Percentiles rank a stretch among this genome's conserved stretches.
Conservation (phyloP, 441 rosid species). For the Bocquillonia castaneifolia region DNA sequence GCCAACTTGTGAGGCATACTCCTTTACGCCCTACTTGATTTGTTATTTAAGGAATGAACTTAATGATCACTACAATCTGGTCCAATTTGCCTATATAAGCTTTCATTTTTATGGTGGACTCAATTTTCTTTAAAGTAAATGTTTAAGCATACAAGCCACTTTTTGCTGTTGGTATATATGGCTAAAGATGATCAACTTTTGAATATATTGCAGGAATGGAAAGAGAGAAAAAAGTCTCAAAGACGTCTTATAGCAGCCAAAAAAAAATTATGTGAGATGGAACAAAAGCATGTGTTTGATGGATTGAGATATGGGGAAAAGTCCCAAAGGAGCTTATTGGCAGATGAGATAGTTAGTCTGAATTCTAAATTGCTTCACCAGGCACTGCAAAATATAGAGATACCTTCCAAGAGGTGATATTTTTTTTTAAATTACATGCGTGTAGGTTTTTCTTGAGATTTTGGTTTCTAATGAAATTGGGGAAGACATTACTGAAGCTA, state of each 20-base stretch:
- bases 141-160: slow-evolving; percentile 1
- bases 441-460: slow-evolving; percentile 4
- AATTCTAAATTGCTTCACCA: slow-evolving; percentile 71
- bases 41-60: slow-evolving; percentile 15
- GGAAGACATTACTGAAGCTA: slow-evolving; percentile 1
- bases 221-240: slow-evolving; percentile 72
- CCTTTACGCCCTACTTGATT: slow-evolving; percentile 33
- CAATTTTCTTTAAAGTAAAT: neutral
- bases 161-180: slow-evolving; percentile 13
- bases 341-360: slow-evolving; percentile 58
- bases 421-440: neutral
- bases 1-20: slow-evolving; percentile 82
- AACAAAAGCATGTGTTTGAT: slow-evolving; percentile 79
- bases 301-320: slow-evolving; percentile 77
- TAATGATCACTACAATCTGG: too few species aligned
- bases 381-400: slow-evolving; percentile 55
- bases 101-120: neutral
- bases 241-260: slow-evolving; percentile 77
- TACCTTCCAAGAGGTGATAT: slow-evolving; percentile 52
- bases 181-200: slow-evolving; percentile 7
- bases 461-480: neutral
- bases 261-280: slow-evolving; percentile 74
- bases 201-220: slow-evolving; percentile 66
- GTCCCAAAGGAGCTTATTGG: slow-evolving; percentile 57
- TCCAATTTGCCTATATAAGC: too few species aligned